Percentiles rank a stretch among this genome's conserved stretches.
Conservation (phyloP, 495 filamentous ascomycete species). For the Penicillium verhagenii region DNA sequence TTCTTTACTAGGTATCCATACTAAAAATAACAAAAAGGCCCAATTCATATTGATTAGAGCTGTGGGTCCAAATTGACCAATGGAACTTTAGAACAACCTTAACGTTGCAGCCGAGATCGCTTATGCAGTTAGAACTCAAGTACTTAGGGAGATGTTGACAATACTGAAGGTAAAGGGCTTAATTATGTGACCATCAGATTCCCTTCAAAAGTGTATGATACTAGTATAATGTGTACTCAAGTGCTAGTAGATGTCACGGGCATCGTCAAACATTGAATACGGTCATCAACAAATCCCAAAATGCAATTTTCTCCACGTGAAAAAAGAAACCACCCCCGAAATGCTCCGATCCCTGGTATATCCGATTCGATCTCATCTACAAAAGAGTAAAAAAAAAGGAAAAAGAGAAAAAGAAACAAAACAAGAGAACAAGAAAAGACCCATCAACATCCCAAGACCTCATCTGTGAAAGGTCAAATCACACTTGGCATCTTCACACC, state of each 20-base stretch:
- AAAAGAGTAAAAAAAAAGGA: too few relatives aligned
- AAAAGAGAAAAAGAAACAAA: too few relatives aligned
- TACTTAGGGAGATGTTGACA: too few relatives aligned
- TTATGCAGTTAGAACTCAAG: too few relatives aligned
- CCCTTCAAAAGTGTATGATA: too few relatives aligned
- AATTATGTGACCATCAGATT: too few relatives aligned
- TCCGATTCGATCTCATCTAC: not conserved
- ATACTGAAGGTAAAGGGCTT: too few relatives aligned
- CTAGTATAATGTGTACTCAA: not conserved
- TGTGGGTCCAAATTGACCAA: not conserved
- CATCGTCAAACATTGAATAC: not conserved
- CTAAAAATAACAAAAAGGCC: too few relatives aligned
- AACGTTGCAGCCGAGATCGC: not conserved
- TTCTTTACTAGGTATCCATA: too few relatives aligned
- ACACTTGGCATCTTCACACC: not conserved
- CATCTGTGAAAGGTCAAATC: not conserved
- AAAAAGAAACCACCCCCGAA: not conserved
- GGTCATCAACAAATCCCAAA: conserved; percentile 8
- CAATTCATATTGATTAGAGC: not conserved
- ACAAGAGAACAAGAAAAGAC: too few relatives aligned
- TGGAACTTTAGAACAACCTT: not conserved
- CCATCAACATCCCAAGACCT: not conserved
- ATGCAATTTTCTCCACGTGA: conserved; percentile 7
- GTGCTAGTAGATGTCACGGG: not conserved
- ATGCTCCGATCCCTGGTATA: not conserved